Conservation (phyloP, 1,139 yeast species). For the Sugiyamaella xylanicola region DNA sequence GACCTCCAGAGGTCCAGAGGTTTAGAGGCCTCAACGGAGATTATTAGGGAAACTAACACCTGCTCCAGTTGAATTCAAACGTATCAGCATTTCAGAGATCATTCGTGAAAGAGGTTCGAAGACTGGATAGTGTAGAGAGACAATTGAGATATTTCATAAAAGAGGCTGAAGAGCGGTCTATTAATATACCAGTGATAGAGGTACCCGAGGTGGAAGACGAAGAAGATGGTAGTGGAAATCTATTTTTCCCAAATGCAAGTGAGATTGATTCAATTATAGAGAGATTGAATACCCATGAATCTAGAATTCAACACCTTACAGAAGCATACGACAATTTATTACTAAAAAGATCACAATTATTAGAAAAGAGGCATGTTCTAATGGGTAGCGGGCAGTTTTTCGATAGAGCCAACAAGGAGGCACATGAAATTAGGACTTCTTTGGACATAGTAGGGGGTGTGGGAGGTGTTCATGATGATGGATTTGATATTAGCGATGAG, state of each 20-base stretch:
- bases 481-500: slow-evolving; percentile 15
- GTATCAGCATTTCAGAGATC: slow-evolving; percentile 86
- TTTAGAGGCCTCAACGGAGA: too few species aligned
- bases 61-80: slow-evolving; percentile 53
- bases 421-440: slow-evolving; percentile 30
- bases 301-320: slow-evolving; percentile 58
- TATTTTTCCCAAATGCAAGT: slow-evolving; percentile 51
- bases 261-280: slow-evolving; percentile 78
- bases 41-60: too few species aligned
- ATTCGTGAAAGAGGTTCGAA: slow-evolving; percentile 78
- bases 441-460: slow-evolving; percentile 26
- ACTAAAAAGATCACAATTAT: slow-evolving; percentile 55
- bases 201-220: slow-evolving; percentile 34
- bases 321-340: slow-evolving; percentile 58
- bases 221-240: slow-evolving; percentile 35
- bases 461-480: slow-evolving; percentile 16
- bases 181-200: slow-evolving; percentile 25
- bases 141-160: slow-evolving; percentile 48
- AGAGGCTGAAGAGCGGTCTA: slow-evolving; percentile 37
- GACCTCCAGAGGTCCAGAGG: too few species aligned
- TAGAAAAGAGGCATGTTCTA: slow-evolving; percentile 69
- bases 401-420: slow-evolving; percentile 38
- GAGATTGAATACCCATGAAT: slow-evolving; percentile 65
- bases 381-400: slow-evolving; percentile 72
- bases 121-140: slow-evolving; percentile 62